Evolutionary conservation across 1,284 basidiomycete species (phyloP).

Genomic region (Cutaneotrichosporon sp.): DNA sequence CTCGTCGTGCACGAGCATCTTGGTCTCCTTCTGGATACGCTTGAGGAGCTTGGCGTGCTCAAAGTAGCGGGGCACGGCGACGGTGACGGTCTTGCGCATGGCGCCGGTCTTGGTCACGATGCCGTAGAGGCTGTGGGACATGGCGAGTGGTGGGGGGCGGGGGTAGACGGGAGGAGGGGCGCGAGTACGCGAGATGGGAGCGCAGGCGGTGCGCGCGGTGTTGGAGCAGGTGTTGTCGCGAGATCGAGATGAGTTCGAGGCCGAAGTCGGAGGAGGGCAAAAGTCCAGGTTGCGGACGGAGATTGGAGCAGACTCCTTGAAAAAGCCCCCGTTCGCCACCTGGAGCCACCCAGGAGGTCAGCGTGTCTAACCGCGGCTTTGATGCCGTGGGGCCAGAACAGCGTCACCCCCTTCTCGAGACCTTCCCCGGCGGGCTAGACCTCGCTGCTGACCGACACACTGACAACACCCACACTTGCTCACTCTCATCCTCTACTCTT

Average conservation of each 20-base stretch:
- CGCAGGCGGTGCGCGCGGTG: background rate
- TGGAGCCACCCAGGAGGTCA: no score
- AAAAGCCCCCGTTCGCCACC: background rate
- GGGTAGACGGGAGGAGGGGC: background rate
- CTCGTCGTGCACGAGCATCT: conserved; percentile 47
- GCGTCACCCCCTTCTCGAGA: no score
- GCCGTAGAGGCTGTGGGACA: conserved; percentile 39
- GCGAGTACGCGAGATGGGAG: background rate
- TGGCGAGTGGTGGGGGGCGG: conserved; percentile 20
- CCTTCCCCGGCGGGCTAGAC: no score
- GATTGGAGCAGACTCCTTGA: background rate
- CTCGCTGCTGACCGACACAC: no score
- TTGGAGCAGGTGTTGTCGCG: background rate
- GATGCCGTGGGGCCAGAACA: background rate
- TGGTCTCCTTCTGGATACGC: conserved; percentile 39
- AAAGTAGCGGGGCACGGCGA: conserved; percentile 37
- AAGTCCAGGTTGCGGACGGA: background rate
- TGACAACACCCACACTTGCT: no score
- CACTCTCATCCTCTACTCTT: no score
- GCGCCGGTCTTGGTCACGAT: conserved; percentile 44
- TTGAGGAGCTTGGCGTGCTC: conserved; percentile 36
- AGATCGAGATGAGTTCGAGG: background rate
- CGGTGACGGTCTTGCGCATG: conserved; percentile 48
- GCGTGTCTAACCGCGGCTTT: background rate
- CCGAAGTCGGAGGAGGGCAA: background rate